Base-by-base conservation (phyloP, 2,329 filamentous ascomycete species). In the Penicillium janthinellum region DNA sequence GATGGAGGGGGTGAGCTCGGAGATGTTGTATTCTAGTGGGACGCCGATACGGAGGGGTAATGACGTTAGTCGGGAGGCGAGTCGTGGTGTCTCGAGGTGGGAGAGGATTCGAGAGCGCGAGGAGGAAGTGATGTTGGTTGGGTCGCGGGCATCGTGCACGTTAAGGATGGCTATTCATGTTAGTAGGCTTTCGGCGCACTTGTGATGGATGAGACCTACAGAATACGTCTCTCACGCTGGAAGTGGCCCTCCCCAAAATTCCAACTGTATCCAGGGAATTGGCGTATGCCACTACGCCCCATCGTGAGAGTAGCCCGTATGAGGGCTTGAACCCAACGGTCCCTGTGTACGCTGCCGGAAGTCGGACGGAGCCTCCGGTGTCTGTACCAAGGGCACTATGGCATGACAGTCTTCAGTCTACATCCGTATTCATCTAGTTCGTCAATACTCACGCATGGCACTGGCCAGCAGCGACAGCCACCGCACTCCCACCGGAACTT, bases 241-340 rank as follows among this genome's bases (percentile, higher is more conserved):
- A 73, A 0, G 86, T 84, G 3, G 79, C 80, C 49, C 73, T 78
- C 0, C 88, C 87, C 45, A 96, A 67, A 3, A 96, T 82, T 0
- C 93, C 93, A 8, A 97, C 91, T 0, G 93, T 96, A 72, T 97
- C 93, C 8, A 97, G 80, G 1, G 91, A 96, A 74, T 97, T 96
- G 8, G 93, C 93, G 73, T 97, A 97, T 14, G 92, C 89, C 52
- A 97, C 86, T 2, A 97, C 90, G 1, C 93, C 93, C 81, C 88
- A 91, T 60, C 93, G 84, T 47, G 91, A 96, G 34, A 97, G 76
- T 78, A 94, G 84, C 15, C 93, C 93, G 72, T 97, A 97, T 31
- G 90, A 95, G 1, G 93, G 93, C 76, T 97, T 96, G 77, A 93
- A 96, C 0, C 93, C 93, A 15, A 94, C 83, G 0, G 88, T 84